These are phyloP conservation scores for Onygena corvina DNA, from an alignment of 2,329 filamentous ascomycete species.

Conservation along the genomic window DNA sequence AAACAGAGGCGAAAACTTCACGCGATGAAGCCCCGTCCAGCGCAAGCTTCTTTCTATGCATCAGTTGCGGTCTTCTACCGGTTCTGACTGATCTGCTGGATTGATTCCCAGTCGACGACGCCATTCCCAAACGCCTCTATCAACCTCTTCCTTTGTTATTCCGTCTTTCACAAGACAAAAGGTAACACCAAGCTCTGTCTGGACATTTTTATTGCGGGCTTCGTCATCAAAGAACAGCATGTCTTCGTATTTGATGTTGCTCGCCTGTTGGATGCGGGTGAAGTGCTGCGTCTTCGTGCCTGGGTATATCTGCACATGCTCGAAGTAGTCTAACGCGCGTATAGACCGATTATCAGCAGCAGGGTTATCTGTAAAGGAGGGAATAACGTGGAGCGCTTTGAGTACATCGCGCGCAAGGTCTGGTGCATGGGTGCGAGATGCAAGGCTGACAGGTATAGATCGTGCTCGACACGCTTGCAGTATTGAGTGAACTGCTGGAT, in stretches of 20 bases:
- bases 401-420: constrained; percentile 72
- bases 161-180: constrained; percentile 76
- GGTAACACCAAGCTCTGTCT: constrained; percentile 59
- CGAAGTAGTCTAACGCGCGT: constrained; percentile 42
- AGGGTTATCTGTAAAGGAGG: constrained; percentile 31
- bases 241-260: constrained; percentile 60
- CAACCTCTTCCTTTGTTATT: constrained; percentile 62
- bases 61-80: constrained; percentile 12
- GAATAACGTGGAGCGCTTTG: constrained; percentile 54
- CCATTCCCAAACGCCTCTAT: constrained; percentile 70
- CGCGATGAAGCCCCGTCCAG: neutral
- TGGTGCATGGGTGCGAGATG: constrained; percentile 68
- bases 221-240: constrained; percentile 98
- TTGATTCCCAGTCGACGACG: constrained; percentile 53
- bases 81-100: constrained; percentile 13
- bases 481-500: constrained; percentile 55
- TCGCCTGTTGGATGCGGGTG: constrained; percentile 56
- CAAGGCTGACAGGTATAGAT: constrained; percentile 54
- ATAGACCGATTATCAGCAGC: constrained; percentile 36
- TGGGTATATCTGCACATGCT: constrained; percentile 53
- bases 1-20: neutral
- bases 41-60: neutral
- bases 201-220: constrained; percentile 69
- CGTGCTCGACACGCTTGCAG: constrained; percentile 49
- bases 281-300: constrained; percentile 81